A percentile compares a stretch with the other conserved stretches of the same genome.
Conservation (phyloP, 495 filamentous ascomycete species). For the Xylona heveae region DNA sequence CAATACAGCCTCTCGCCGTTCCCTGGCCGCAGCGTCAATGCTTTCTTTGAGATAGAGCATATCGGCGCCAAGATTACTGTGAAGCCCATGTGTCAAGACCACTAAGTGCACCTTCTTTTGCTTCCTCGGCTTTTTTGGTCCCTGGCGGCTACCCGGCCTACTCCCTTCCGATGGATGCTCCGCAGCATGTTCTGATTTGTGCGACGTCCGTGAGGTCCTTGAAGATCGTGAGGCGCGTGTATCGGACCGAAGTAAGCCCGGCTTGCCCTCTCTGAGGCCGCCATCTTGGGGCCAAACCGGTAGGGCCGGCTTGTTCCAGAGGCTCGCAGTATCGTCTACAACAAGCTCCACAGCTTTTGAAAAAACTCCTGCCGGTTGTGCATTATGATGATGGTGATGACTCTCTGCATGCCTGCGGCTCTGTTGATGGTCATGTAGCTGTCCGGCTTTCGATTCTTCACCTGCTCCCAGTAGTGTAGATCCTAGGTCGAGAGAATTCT, state of each 20-base stretch:
- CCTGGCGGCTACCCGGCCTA: too few relatives aligned
- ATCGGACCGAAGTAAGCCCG: too few relatives aligned
- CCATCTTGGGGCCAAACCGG: slow-evolving; percentile 33
- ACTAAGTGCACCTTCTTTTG: slow-evolving; percentile 74
- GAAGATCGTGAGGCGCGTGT: too few relatives aligned
- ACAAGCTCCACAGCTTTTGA: slow-evolving; percentile 53
- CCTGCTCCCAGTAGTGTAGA: slow-evolving; percentile 22
- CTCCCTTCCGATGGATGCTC: slow-evolving; percentile 10
- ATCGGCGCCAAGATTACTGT: slow-evolving; percentile 91
- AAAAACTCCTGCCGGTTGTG: slow-evolving; percentile 51
- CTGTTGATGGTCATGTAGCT: slow-evolving; percentile 49
- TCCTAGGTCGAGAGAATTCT: slow-evolving; percentile 51
- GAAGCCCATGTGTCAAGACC: slow-evolving; percentile 79
- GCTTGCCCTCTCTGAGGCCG: too few relatives aligned
- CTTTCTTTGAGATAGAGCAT: slow-evolving; percentile 96
- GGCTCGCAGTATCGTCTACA: slow-evolving; percentile 65
- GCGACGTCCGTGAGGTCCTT: too few relatives aligned
- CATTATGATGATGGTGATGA: slow-evolving; percentile 22
- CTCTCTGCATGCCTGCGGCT: slow-evolving; percentile 25
- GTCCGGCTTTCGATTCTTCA: slow-evolving; percentile 36
- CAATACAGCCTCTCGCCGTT: slow-evolving; percentile 38
- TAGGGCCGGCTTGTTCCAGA: slow-evolving; percentile 81
- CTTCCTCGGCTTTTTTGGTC: slow-evolving; percentile 18
- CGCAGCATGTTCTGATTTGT: too few relatives aligned
- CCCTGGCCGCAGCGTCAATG: slow-evolving; percentile 63